phyloP scores from a whole-genome alignment of 208 protist species.

The Acanthamoeba polyphaga region DNA sequence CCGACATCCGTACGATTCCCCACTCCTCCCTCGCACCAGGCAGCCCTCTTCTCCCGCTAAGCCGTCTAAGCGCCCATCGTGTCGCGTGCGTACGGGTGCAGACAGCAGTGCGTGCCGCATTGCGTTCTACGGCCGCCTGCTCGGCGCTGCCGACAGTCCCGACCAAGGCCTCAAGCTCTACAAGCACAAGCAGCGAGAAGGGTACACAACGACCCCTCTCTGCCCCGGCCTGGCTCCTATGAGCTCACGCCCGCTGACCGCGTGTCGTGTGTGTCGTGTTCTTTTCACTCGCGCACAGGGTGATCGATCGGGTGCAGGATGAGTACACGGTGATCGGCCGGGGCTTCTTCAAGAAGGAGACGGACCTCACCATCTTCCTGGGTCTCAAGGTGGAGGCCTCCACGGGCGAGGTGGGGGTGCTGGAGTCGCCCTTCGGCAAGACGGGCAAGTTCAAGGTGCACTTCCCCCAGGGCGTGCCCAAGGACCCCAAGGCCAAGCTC shows the following conservation, averaged over 20 bases:
- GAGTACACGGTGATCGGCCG: slow-evolving; percentile 81
- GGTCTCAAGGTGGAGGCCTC: slow-evolving; percentile 81
- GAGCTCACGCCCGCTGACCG: neutral
- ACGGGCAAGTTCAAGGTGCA: slow-evolving; percentile 81
- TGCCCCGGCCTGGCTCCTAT: no score
- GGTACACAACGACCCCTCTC: neutral
- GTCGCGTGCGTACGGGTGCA: neutral
- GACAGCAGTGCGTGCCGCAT: slow-evolving; percentile 76
- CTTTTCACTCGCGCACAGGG: neutral
- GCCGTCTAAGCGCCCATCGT: no score
- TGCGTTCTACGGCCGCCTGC: slow-evolving; percentile 80
- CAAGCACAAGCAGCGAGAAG: slow-evolving; percentile 75
- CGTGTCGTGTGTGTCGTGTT: neutral
- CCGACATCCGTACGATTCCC: slow-evolving; percentile 60
- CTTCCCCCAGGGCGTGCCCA: slow-evolving; percentile 83
- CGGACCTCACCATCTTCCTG: slow-evolving; percentile 80
- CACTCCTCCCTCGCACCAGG: neutral
- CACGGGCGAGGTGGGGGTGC: slow-evolving; percentile 67
- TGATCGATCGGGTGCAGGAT: slow-evolving; percentile 71
- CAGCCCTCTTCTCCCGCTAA: neutral
- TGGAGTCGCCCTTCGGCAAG: slow-evolving; percentile 83
- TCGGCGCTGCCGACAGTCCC: slow-evolving; percentile 4
- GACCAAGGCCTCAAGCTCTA: slow-evolving; percentile 71
- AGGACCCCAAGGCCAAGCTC: slow-evolving; percentile 87
- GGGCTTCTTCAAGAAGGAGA: slow-evolving; percentile 84